Evolutionary conservation across 169 alveolate genomes (phyloP).

Genomic region (Eimeria acervulina): DNA sequence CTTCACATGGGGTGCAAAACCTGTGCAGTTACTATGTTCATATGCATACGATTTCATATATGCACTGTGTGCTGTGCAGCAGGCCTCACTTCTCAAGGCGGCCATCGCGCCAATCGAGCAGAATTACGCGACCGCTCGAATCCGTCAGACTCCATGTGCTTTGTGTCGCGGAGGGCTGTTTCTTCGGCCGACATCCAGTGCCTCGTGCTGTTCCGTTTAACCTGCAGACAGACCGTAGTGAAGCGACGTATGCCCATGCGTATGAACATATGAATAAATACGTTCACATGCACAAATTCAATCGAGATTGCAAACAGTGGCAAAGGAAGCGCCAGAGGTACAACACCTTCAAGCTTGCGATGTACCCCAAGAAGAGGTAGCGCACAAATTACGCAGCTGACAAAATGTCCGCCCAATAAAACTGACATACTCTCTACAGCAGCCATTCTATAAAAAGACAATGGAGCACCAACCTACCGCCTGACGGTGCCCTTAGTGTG

Average conservation of each 20-base stretch:
- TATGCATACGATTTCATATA: not conserved
- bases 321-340: not conserved
- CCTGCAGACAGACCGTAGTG: conserved; percentile 11
- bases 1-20: not conserved
- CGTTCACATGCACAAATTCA: not conserved
- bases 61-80: not conserved
- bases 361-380: not conserved
- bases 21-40: not conserved
- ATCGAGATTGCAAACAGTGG: not conserved
- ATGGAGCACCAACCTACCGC: conserved; percentile 30
- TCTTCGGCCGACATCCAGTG: conserved; percentile 72
- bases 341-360: not conserved
- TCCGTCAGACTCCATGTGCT: conserved; percentile 81
- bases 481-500: conserved; percentile 76
- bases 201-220: conserved; percentile 80
- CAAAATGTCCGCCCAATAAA: not conserved
- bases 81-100: conserved; percentile 66
- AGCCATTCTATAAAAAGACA: not conserved
- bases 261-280: not conserved
- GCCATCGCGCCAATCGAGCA: conserved; percentile 78
- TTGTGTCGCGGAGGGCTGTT: conserved; percentile 74
- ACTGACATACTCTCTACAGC: not conserved
- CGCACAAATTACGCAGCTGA: not conserved
- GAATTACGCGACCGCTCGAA: conserved; percentile 78
- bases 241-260: not conserved